phyloP scores from a whole-genome alignment of 2,329 filamentous ascomycete species.

The Aspergillus pseudoterreus region DNA sequence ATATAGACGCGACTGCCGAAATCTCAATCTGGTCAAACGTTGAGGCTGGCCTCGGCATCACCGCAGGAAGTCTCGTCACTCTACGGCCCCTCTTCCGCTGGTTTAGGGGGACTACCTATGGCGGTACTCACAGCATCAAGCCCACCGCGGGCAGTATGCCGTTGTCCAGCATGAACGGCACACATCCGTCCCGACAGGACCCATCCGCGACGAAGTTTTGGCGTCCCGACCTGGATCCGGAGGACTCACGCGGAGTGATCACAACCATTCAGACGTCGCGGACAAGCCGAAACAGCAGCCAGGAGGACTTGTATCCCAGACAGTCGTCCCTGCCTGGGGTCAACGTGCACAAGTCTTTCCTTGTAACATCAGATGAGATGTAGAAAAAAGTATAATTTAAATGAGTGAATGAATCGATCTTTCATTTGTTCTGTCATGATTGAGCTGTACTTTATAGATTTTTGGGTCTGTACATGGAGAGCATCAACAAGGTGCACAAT shows the following conservation, averaged over 20 bases:
- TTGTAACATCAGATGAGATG: slow-evolving; percentile 25
- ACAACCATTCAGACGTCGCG: slow-evolving; percentile 27
- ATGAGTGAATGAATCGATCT: background rate
- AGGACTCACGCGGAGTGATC: slow-evolving; percentile 22
- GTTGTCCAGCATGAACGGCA: slow-evolving; percentile 26
- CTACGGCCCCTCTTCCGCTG: slow-evolving; percentile 47
- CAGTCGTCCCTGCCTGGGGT: slow-evolving; percentile 23
- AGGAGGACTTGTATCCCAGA: slow-evolving; percentile 30
- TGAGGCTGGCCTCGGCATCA: slow-evolving; percentile 40
- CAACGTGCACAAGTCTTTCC: slow-evolving; percentile 33
- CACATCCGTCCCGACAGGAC: slow-evolving; percentile 13
- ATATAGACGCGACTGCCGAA: slow-evolving; percentile 28
- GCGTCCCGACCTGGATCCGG: slow-evolving; percentile 27
- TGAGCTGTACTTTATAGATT: background rate
- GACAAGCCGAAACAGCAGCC: slow-evolving; percentile 28
- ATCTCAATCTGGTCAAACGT: slow-evolving; percentile 42
- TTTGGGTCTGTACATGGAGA: too few relatives aligned
- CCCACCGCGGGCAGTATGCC: slow-evolving; percentile 26
- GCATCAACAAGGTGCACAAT: background rate
- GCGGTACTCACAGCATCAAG: slow-evolving; percentile 19
- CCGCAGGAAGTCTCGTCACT: slow-evolving; percentile 47
- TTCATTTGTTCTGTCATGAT: background rate
- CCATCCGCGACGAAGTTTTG: slow-evolving; percentile 24
- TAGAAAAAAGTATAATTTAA: slow-evolving; percentile 4
- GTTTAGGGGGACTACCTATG: slow-evolving; percentile 28